phyloP scores from a whole-genome alignment of 163 green algal genomes.

The Botryococcus braunii region DNA sequence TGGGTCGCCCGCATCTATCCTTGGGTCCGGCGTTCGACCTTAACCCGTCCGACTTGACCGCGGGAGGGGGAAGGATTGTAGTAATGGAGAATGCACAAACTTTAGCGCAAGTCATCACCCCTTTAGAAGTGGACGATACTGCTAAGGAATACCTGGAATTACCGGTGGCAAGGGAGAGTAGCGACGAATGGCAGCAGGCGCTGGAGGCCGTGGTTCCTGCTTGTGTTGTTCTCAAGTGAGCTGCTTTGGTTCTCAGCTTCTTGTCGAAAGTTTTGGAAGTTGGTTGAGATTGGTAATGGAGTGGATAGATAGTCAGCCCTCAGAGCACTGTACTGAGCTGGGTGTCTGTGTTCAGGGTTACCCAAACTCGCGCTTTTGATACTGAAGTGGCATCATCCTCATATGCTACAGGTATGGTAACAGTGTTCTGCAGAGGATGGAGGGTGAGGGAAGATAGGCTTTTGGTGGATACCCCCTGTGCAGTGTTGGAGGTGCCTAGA shows the following conservation, averaged over 20 bases:
- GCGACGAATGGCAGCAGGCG: constrained; percentile 35
- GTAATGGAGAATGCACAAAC: too few relatives aligned
- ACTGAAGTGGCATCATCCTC: constrained; percentile 60
- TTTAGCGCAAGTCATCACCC: too few relatives aligned
- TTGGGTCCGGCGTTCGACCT: too few relatives aligned
- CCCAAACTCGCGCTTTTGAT: constrained; percentile 68
- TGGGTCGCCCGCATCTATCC: too few relatives aligned
- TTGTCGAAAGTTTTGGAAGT: not conserved
- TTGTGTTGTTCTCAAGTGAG: constrained; percentile 64
- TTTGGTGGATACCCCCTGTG: too few relatives aligned
- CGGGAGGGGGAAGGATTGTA: too few relatives aligned
- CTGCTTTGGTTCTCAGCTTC: constrained; percentile 5
- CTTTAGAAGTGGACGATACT: too few relatives aligned
- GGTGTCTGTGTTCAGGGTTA: constrained; percentile 39
- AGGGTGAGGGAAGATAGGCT: too few relatives aligned
- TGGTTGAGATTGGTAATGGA: not conserved
- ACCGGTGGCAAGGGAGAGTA: not conserved
- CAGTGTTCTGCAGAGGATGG: too few relatives aligned
- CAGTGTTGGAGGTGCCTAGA: too few relatives aligned
- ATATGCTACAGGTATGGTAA: constrained; percentile 65
- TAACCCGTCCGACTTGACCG: too few relatives aligned
- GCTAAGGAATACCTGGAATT: too few relatives aligned
- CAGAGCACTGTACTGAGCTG: not conserved
- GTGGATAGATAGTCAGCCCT: not conserved
- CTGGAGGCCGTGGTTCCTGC: constrained; percentile 57